Evolutionary conservation across 23 red algal species (phyloP), one percentile per base, ranked within the genome.

Genomic region (Gracilariopsis chorda): DNA sequence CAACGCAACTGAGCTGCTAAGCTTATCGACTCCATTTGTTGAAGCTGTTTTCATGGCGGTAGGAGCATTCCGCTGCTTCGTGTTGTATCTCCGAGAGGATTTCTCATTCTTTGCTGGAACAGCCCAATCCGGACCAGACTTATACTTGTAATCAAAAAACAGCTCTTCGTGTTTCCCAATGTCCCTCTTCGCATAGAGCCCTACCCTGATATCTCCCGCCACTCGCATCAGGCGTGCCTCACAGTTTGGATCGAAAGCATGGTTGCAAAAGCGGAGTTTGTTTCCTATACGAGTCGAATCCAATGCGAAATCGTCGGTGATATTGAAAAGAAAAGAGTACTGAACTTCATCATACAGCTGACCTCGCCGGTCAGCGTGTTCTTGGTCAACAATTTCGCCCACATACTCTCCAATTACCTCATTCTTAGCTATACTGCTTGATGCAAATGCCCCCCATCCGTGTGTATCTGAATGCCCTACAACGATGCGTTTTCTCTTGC

Each of bases 131-230:
- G 85, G 85, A 19, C 91, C 91, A 25, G 51, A 61, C 20, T 83
- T 82, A 46, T 89, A 95, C 35, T 86, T 84, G 59, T 98, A 98
- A 77, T 98, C 83, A 62, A 98, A 98, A 49, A 94, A 98, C 28
- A 98, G 52, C 72, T 98, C 95, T 67, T 98, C 91, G n/a, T 90
- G 72, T 44, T 82, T 82, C 51, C 30, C 88, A 83, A 98, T 98
- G 29, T 94, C 65, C 39, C 91, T 77, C 59, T 86, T 90, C 24
- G 95, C 85, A 47, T 84, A 98, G 21, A 98, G 40, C 0, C 91
- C 90, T 35, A 98, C 87, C 13, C 88, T 74, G 17, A 94, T 49
- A 80, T 98, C 95, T 44, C 95, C 95, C 12, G 70, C 85, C 14
- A 94, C 89, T 14, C 90, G 64, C 85, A 87, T 88, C 20, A 82